Conservation (phyloP, 345 rosid genomes). For the Eucalyptus sideroxylon region DNA sequence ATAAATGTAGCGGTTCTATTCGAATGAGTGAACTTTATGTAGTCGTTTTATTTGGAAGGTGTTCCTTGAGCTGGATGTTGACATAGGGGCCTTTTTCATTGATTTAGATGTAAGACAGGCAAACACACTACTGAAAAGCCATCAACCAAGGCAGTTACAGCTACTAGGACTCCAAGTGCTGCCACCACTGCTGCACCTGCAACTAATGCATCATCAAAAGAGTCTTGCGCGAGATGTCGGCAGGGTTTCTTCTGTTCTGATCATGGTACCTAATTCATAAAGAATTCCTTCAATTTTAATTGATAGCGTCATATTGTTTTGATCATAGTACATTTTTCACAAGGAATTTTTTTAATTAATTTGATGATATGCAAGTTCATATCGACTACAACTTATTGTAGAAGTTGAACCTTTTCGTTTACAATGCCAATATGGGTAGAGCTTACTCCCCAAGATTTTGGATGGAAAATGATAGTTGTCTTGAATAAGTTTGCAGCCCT, state of each 20-base stretch:
- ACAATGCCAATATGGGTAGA: neutral
- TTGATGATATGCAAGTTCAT: neutral
- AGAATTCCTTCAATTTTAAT: neutral
- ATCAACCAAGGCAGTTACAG: constrained; percentile 21
- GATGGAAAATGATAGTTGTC: neutral
- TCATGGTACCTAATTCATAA: constrained; percentile 39
- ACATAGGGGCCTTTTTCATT: constrained; percentile 1
- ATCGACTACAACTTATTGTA: neutral
- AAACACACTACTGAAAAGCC: constrained; percentile 95
- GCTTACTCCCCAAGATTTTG: neutral
- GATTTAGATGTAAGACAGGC: constrained; percentile 82
- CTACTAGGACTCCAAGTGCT: constrained; percentile 19
- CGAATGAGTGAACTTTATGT: neutral
- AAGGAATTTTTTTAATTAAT: neutral
- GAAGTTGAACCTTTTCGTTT: neutral
- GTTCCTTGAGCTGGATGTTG: neutral
- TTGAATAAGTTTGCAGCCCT: neutral
- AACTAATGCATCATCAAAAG: constrained; percentile 34
- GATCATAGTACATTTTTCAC: neutral
- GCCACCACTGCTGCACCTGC: constrained; percentile 15
- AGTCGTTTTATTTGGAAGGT: neutral
- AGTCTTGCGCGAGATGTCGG: constrained; percentile 67
- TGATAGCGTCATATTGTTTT: neutral
- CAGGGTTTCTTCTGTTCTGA: constrained; percentile 98
- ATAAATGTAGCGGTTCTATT: neutral